A percentile compares a stretch with the other conserved stretches of the same genome.
Conservation (phyloP, 768 basidiomycete genomes). For the Collybia sordida region DNA sequence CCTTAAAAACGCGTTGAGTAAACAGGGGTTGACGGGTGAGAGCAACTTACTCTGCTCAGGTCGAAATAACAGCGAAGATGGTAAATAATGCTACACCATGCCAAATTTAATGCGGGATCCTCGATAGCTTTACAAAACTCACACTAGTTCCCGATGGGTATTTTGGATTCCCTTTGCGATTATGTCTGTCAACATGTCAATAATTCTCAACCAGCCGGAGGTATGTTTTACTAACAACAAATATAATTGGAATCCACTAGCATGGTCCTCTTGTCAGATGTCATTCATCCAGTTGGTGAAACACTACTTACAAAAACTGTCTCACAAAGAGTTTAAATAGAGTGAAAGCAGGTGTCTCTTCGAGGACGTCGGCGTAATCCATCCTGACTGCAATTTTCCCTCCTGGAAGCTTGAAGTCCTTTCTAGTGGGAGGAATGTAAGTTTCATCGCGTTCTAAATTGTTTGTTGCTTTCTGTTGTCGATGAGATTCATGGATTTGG, state of each 20-base stretch:
- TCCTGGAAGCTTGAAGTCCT: slow-evolving; percentile 43
- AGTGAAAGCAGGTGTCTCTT: slow-evolving; percentile 51
- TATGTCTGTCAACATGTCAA: slow-evolving; percentile 27
- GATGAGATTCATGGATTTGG: neutral
- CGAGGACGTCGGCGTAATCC: slow-evolving; percentile 46
- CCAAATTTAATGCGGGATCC: slow-evolving; percentile 2
- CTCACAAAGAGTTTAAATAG: slow-evolving; percentile 47
- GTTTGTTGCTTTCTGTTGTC: slow-evolving; percentile 40
- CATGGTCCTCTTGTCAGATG: slow-evolving; percentile 2
- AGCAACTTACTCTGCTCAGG: slow-evolving; percentile 38
- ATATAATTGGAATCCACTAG: slow-evolving; percentile 45
- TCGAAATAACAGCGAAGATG: slow-evolving; percentile 44
- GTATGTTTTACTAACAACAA: slow-evolving; percentile 31
- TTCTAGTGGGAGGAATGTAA: slow-evolving; percentile 51
- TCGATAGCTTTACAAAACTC: slow-evolving; percentile 15
- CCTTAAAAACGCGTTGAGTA: slow-evolving; percentile 17
- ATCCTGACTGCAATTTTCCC: slow-evolving; percentile 36
- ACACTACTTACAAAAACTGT: slow-evolving; percentile 43
- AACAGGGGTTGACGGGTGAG: neutral
- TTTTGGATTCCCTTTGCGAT: slow-evolving; percentile 44
- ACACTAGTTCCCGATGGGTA: slow-evolving; percentile 46
- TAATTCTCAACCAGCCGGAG: neutral
- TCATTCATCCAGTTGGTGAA: neutral
- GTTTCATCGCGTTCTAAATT: slow-evolving; percentile 74
- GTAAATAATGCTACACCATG: slow-evolving; percentile 37